Conservation (phyloP, 2,329 filamentous ascomycete genomes). For the Trichoderma sp. region DNA sequence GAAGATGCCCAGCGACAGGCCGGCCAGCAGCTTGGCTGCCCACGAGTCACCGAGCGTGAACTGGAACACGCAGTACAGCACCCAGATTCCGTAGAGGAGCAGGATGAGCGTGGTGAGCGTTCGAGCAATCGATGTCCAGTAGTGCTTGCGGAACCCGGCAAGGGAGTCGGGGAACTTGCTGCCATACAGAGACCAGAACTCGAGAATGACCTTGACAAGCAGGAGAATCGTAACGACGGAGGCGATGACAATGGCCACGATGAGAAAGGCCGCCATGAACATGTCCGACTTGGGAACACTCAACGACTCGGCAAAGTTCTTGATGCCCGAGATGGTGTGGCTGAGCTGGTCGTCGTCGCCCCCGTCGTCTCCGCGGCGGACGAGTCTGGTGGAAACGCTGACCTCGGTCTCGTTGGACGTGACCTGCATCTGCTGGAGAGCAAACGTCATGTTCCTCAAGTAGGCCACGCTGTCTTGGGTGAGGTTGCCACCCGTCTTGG, state of each 20-base stretch:
- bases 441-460: constrained; percentile 74
- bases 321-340: constrained; percentile 69
- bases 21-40: constrained; percentile 84
- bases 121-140: constrained; percentile 90
- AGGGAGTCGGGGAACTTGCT: constrained; percentile 80
- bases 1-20: constrained; percentile 76
- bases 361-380: constrained; percentile 53
- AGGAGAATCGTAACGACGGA: constrained; percentile 83
- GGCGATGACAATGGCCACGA: constrained; percentile 85
- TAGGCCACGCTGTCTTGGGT: constrained; percentile 75
- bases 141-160: constrained; percentile 86
- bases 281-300: constrained; percentile 86
- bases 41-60: constrained; percentile 93
- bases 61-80: constrained; percentile 93
- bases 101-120: constrained; percentile 89
- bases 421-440: constrained; percentile 63
- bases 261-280: constrained; percentile 91
- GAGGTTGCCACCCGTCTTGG: constrained; percentile 80
- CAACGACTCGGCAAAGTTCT: constrained; percentile 80
- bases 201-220: constrained; percentile 86
- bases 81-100: constrained; percentile 92
- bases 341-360: constrained; percentile 43
- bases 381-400: constrained; percentile 51
- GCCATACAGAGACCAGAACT: constrained; percentile 87
- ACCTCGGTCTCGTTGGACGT: constrained; percentile 44